Evolutionary conservation across 805 yeast genomes (phyloP), one percentile per base, ranked within the genome.

Genomic region (Debaryomyces hansenii): DNA sequence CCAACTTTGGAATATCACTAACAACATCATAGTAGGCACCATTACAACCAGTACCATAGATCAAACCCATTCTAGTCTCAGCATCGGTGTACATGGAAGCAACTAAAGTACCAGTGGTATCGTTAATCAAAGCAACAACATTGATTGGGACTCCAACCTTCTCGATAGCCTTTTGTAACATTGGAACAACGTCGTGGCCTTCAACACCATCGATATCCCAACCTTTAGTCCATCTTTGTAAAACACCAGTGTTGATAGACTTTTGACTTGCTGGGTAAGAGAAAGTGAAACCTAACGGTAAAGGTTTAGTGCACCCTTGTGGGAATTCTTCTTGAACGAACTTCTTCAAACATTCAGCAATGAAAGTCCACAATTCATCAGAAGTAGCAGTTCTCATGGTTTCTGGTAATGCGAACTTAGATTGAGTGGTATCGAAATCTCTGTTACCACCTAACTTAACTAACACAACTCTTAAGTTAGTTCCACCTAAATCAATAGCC

Each of bases 201-300:
- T 92, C 98, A 47, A 92, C 97, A 49, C 85, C 89, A 49, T 80
- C 86, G 57, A 92, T 90, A 68, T 92, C 96, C 71, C 88, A 92
- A 54, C 98, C 99, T 75, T 92, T 92, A 52, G 98, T 92, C 98
- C 98, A 92, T 69, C 92, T 81, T 77, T 90, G 96, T 63, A 92
- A 79, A 46, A 86, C 64, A 67, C 98, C 99, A 56, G 79, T 76
- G 75, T 89, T 86, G 67, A 92, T 89, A 50, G 87, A 86, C 55
- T 74, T 66, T 72, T 92, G 99, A 36, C 86, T 74, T 36, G 88
- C 87, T 16, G 98, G 97, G 75, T 85, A 92, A 11, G 95, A 85
- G 75, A 92, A 92, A 33, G 98, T 92, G 80, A 92, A 92, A 41
- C 99, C 98, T 60, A 92, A 78, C 45, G 95, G 91, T 49, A 87